Conservation (phyloP, 441 rosid genomes). For the Adansonia gregorii region DNA sequence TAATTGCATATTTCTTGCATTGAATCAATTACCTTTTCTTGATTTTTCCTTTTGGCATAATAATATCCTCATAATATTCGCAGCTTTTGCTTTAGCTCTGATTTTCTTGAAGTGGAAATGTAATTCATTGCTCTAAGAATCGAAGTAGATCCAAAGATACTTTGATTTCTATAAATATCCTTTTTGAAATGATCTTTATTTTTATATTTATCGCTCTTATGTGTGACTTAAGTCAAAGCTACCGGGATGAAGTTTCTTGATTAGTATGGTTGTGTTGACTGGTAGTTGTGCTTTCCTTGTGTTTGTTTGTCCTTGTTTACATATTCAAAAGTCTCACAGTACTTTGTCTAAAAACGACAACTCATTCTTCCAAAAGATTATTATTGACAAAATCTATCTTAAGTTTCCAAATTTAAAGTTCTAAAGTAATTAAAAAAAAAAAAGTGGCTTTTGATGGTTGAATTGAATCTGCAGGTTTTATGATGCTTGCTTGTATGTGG, state of each 20-base stretch:
- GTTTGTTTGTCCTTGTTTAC: constrained; percentile 39
- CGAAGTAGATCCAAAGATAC: constrained; percentile 8
- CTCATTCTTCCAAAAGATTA: constrained; percentile 23
- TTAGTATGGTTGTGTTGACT: constrained; percentile 47
- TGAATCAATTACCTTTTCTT: constrained; percentile 18
- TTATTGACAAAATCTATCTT: constrained; percentile 18
- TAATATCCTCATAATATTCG: constrained; percentile 37
- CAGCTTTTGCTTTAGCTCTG: constrained; percentile 36
- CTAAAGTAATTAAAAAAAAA: background rate
- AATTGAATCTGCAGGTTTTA: constrained; percentile 28
- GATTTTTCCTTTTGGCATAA: constrained; percentile 21
- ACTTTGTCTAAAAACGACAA: constrained; percentile 20
- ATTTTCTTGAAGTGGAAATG: constrained; percentile 43
- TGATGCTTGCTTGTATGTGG: constrained; percentile 33
- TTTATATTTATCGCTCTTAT: constrained; percentile 32
- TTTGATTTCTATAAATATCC: constrained; percentile 3
- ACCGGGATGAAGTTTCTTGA: constrained; percentile 29
- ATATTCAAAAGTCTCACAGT: constrained; percentile 42
- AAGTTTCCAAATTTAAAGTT: constrained; percentile 20
- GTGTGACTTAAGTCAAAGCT: constrained; percentile 38
- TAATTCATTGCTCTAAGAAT: constrained; percentile 29
- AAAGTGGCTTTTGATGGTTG: constrained; percentile 22
- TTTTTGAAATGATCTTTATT: constrained; percentile 25
- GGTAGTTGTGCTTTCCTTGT: constrained; percentile 49
- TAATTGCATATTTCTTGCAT: constrained; percentile 25